Evolutionary conservation across 2,329 filamentous ascomycete genomes (phyloP).

Genomic region (Pseudogymnoascus sp.): DNA sequence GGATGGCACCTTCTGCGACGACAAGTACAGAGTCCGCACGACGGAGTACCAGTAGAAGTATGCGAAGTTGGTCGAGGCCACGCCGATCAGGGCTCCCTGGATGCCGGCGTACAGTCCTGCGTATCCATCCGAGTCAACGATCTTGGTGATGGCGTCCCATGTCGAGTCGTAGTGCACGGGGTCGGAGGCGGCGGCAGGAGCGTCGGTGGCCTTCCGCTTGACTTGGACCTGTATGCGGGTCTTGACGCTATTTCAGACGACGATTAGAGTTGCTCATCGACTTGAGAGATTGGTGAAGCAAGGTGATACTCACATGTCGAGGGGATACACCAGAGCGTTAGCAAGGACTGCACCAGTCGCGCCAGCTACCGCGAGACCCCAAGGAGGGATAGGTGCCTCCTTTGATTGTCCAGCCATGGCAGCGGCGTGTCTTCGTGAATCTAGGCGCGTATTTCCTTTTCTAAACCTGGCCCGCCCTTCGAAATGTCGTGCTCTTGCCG

Average conservation of each 20-base stretch:
- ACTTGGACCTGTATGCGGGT: conserved; percentile 93
- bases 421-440: not conserved
- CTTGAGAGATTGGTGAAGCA: not conserved
- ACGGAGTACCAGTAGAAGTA: conserved; percentile 99
- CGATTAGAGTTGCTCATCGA: not conserved
- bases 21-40: conserved; percentile 72
- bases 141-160: conserved; percentile 80
- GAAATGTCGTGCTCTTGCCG: conserved; percentile 7
- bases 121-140: conserved; percentile 71
- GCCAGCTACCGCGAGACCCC: conserved; percentile 87
- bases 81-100: conserved; percentile 75
- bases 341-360: conserved; percentile 89
- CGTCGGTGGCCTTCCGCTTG: conserved; percentile 48
- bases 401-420: conserved; percentile 25
- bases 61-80: conserved; percentile 96
- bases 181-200: conserved; percentile 36
- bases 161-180: conserved; percentile 77
- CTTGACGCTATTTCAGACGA: conserved; percentile 61
- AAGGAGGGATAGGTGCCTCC: conserved; percentile 60
- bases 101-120: conserved; percentile 84
- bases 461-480: not conserved
- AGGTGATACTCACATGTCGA: conserved; percentile 71
- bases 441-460: not conserved
- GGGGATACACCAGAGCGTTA: conserved; percentile 89
- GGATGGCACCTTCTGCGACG: conserved; percentile 47